These are phyloP conservation scores for Serendipita sp. DNA, from an alignment of 768 basidiomycete genomes.

Conservation along the genomic window DNA sequence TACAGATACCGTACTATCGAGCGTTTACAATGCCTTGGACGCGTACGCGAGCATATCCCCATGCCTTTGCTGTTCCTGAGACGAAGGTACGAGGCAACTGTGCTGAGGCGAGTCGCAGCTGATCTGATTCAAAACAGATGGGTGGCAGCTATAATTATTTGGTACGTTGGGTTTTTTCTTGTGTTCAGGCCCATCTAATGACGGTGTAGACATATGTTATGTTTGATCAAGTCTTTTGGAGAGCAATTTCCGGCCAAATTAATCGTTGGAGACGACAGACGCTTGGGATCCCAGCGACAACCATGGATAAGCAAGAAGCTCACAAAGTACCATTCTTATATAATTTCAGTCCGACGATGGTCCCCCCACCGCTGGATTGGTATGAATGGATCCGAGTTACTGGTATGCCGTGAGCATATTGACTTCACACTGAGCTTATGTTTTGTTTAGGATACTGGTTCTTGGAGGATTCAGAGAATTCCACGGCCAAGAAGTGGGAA, in stretches of 20 bases:
- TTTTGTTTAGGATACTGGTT: conserved; percentile 72
- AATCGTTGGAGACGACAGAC: conserved; percentile 81
- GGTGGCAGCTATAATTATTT: conserved; percentile 98
- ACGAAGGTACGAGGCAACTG: conserved; percentile 45
- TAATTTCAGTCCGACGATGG: conserved; percentile 83
- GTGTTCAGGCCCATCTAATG: background rate
- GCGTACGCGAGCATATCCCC: conserved; percentile 88
- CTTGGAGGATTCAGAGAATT: conserved; percentile 82
- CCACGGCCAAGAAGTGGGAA: conserved; percentile 65
- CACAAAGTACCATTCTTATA: conserved; percentile 98
- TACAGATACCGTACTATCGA: conserved; percentile 84
- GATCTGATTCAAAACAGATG: conserved; percentile 35
- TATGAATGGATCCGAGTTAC: conserved; percentile 96
- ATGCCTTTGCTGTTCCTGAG: conserved; percentile 96
- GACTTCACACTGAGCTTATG: background rate
- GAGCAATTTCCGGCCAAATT: conserved; percentile 83
- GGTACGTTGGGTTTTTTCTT: conserved; percentile 31
- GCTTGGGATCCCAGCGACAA: conserved; percentile 64
- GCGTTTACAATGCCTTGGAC: conserved; percentile 99
- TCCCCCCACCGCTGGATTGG: conserved; percentile 94
- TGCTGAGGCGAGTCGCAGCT: background rate
- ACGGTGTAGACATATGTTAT: conserved; percentile 67
- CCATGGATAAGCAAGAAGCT: conserved; percentile 87
- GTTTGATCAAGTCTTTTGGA: conserved; percentile 98
- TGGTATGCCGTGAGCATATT: conserved; percentile 28